phyloP scores from a whole-genome alignment of 2,329 filamentous ascomycete species.

The Alternaria dauci region DNA sequence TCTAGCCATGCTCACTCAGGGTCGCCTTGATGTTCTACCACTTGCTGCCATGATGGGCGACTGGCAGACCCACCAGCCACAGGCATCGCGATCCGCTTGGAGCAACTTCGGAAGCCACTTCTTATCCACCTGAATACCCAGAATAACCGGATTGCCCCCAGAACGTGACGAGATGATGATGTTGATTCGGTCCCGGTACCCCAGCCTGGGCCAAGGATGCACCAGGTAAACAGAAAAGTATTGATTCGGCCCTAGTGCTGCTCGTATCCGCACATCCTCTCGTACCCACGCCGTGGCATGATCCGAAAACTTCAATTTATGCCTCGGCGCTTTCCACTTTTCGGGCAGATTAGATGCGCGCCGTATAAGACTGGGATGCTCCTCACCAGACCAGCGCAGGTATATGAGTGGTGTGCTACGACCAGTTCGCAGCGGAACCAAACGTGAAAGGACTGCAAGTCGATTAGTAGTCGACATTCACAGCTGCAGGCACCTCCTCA shows the following conservation, averaged over 20 bases:
- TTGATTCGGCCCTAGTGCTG: conserved; percentile 22
- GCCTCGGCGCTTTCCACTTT: conserved; percentile 1
- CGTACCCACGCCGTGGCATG: conserved; percentile 8
- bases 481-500: background rate
- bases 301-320: conserved; percentile 1
- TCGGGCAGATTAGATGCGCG: background rate
- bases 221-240: conserved; percentile 27
- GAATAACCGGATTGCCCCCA: conserved; percentile 7
- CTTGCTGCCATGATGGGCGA: background rate
- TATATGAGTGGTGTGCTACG: background rate
- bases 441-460: background rate
- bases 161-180: conserved; percentile 5
- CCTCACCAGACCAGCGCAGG: background rate
- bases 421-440: background rate
- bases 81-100: background rate
- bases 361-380: background rate
- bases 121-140: background rate
- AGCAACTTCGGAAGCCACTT: conserved; percentile 13
- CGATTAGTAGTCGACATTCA: background rate
- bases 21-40: background rate
- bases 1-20: background rate
- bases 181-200: conserved; percentile 9
- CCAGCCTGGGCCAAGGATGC: conserved; percentile 12
- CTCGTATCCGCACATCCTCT: conserved; percentile 22
- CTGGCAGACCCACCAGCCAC: conserved; percentile 7